Percentiles rank a stretch among this genome's conserved stretches.
Evolutionary conservation across 2,329 filamentous ascomycete species (phyloP).

Genomic region (Penicillium olsonii): DNA sequence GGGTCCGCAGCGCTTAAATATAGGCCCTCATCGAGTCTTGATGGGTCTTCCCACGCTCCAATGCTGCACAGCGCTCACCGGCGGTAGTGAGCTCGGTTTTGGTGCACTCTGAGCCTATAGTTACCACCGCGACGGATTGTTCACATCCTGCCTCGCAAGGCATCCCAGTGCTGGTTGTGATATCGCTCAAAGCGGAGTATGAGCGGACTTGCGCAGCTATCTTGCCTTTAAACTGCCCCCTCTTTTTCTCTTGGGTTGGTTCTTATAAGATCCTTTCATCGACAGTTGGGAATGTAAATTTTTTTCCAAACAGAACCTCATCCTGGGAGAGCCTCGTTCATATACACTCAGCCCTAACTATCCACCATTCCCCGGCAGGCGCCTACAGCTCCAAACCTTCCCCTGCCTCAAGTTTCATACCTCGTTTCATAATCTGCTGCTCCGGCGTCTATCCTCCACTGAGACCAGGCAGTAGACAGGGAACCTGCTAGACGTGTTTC

Average conservation of each 20-base stretch:
- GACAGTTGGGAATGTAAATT: constrained; percentile 5
- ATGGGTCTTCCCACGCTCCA: constrained; percentile 18
- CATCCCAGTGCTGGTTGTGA: constrained; percentile 29
- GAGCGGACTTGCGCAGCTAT: constrained; percentile 23
- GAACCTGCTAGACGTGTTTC: constrained; percentile 15
- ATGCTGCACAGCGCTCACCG: constrained; percentile 33
- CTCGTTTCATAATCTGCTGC: constrained; percentile 29
- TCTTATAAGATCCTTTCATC: constrained; percentile 21
- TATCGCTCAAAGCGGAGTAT: constrained; percentile 28
- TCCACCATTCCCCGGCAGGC: constrained; percentile 10
- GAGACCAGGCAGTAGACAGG: constrained; percentile 10
- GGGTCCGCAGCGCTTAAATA: constrained; percentile 40
- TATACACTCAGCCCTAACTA: constrained; percentile 7
- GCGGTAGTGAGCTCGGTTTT: constrained; percentile 30
- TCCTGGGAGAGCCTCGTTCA: constrained; percentile 1
- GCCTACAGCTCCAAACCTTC: constrained; percentile 9
- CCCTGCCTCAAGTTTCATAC: constrained; percentile 18
- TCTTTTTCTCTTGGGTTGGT: constrained; percentile 9
- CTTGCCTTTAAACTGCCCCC: constrained; percentile 18
- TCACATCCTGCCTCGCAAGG: constrained; percentile 37
- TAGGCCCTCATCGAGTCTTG: constrained; percentile 35
- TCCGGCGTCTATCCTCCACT: constrained; percentile 21
- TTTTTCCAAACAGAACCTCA: constrained; percentile 3
- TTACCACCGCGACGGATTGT: constrained; percentile 27
- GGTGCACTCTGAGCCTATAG: constrained; percentile 36